A percentile compares a stretch with the other conserved stretches of the same genome.
Conservation (phyloP, 2,329 filamentous ascomycete genomes). For the Hypoxylon sp. region DNA sequence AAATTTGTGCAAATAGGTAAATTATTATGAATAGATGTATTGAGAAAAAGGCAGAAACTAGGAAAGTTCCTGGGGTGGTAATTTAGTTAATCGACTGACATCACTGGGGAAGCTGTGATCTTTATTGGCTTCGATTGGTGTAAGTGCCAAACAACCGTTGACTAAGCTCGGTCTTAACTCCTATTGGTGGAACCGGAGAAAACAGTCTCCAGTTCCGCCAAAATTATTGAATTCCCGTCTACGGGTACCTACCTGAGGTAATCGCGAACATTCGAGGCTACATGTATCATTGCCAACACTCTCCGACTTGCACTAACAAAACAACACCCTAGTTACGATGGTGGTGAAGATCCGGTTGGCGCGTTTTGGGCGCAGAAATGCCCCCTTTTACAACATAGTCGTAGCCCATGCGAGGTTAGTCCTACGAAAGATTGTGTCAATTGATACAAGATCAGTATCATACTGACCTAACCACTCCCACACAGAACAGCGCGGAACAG, state of each 20-base stretch:
- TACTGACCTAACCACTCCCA: slow-evolving; percentile 6
- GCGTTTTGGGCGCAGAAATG: slow-evolving; percentile 89
- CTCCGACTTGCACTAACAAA: background rate
- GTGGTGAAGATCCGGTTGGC: slow-evolving; percentile 94
- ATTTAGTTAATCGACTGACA: slow-evolving; percentile 46
- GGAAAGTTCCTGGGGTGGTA: slow-evolving; percentile 11
- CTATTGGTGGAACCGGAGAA: slow-evolving; percentile 57
- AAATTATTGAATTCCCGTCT: slow-evolving; percentile 51
- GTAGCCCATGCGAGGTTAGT: slow-evolving; percentile 89
- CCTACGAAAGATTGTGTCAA: slow-evolving; percentile 5
- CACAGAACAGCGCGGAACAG: slow-evolving; percentile 85
- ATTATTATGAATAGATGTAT: background rate
- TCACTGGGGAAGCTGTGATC: slow-evolving; percentile 38
- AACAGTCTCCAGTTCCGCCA: slow-evolving; percentile 53
- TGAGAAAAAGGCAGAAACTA: background rate
- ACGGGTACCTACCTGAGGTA: too few relatives aligned
- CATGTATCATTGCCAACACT: slow-evolving; percentile 1
- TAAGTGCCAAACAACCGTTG: slow-evolving; percentile 23
- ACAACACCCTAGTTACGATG: slow-evolving; percentile 67
- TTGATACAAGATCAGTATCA: background rate
- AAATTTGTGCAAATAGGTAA: background rate
- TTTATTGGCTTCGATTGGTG: slow-evolving; percentile 35
- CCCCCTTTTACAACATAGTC: slow-evolving; percentile 98
- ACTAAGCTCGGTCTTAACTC: slow-evolving; percentile 25
- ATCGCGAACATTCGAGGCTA: slow-evolving; percentile 1